Conservation (phyloP, 257 asterid species). For the Rhazya stricta region DNA sequence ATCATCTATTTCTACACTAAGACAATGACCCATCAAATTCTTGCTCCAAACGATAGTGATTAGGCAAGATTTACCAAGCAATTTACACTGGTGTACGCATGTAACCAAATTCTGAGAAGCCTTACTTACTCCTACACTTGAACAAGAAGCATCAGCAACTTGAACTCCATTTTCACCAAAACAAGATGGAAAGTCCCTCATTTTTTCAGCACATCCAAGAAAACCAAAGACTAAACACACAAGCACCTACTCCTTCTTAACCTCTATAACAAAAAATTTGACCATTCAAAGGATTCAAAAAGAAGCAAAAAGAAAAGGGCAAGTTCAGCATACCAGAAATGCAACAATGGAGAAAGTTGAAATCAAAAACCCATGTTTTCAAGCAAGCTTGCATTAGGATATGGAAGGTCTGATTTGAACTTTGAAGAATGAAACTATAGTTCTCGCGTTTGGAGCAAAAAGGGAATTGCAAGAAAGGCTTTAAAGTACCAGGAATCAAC, state of each 20-base stretch:
- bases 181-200: conserved; percentile 98
- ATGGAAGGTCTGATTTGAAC: not conserved
- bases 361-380: conserved; percentile 11
- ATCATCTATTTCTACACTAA: conserved; percentile 74
- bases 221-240: not conserved
- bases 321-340: conserved; percentile 11
- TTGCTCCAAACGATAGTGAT: conserved; percentile 71
- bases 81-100: conserved; percentile 59
- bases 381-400: conserved; percentile 4
- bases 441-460: conserved; percentile 11
- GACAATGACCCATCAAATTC: conserved; percentile 85
- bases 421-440: not conserved
- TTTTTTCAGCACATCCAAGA: conserved; percentile 27
- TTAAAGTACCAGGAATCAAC: conserved; percentile 41
- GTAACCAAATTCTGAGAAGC: conserved; percentile 67
- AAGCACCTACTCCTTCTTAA: no score
- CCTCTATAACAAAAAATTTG: not conserved
- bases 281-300: conserved; percentile 4
- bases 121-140: conserved; percentile 43
- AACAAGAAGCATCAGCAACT: conserved; percentile 90
- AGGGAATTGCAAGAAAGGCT: conserved; percentile 19
- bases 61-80: conserved; percentile 64
- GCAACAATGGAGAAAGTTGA: conserved; percentile 6
- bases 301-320: not conserved
- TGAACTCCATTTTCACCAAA: conserved; percentile 95